phyloP scores from a whole-genome alignment of 495 filamentous ascomycete species.

The Aspergillus egyptiacus region DNA sequence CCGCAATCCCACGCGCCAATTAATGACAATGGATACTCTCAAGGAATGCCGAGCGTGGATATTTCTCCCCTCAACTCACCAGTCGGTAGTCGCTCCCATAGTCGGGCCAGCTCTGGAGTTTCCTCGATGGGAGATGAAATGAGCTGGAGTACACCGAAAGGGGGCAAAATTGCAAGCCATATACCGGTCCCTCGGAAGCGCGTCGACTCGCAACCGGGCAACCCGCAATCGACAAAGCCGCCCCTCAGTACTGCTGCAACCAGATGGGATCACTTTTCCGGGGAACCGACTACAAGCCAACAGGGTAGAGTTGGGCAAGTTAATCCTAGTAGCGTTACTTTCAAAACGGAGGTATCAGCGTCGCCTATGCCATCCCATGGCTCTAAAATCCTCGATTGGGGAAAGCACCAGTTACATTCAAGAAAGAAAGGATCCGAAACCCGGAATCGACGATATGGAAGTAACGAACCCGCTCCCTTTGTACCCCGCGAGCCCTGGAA shows the following conservation, averaged over 20 bases:
- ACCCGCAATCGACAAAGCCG: conserved; percentile 6
- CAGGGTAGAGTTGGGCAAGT: conserved; percentile 24
- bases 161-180: conserved; percentile 20
- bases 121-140: conserved; percentile 42
- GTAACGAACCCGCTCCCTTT: conserved; percentile 19
- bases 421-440: conserved; percentile 25
- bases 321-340: conserved; percentile 20
- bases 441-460: conserved; percentile 25
- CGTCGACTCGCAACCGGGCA: conserved; percentile 5
- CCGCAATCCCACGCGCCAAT: neutral
- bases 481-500: conserved; percentile 44
- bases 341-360: conserved; percentile 15
- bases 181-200: conserved; percentile 21
- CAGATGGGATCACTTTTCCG: conserved; percentile 47
- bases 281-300: conserved; percentile 38
- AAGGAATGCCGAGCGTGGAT: conserved; percentile 10
- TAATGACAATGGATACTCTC: neutral
- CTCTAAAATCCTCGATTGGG: conserved; percentile 27
- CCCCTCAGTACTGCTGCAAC: conserved; percentile 21
- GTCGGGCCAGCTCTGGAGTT: conserved; percentile 36
- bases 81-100: conserved; percentile 14
- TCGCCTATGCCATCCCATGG: conserved; percentile 20
- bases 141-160: conserved; percentile 4
- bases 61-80: conserved; percentile 46
- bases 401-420: conserved; percentile 29